Conservation (phyloP, 352 stramenopile species). For the Pythium coloratum region DNA sequence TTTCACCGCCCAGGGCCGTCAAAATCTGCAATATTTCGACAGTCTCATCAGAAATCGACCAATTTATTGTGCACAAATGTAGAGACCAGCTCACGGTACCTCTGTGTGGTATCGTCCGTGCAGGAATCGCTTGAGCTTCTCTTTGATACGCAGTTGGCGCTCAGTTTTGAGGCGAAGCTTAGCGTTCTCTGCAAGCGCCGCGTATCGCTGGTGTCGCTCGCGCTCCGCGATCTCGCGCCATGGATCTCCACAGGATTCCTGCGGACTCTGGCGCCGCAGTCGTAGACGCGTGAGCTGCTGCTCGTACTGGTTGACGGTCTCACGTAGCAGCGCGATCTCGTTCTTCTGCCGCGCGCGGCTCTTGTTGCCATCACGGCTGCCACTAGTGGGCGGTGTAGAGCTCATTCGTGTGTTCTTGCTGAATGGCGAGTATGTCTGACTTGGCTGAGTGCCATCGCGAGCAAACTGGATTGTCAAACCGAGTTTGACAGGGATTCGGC, state of each 20-base stretch:
- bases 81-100: neutral
- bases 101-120: conserved; percentile 9
- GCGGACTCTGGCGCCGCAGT: neutral
- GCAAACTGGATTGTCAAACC: no score
- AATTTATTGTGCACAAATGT: no score
- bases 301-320: conserved; percentile 28
- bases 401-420: neutral
- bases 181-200: conserved; percentile 36
- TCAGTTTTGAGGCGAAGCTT: conserved; percentile 46
- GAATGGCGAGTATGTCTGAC: neutral
- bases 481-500: no score
- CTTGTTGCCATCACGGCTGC: conserved; percentile 9
- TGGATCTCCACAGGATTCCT: neutral
- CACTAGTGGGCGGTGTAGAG: neutral
- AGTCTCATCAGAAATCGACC: neutral
- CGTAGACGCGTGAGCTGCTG: conserved; percentile 16
- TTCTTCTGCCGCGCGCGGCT: conserved; percentile 29
- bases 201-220: conserved; percentile 18
- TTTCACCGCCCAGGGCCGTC: neutral
- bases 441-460: no score
- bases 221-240: conserved; percentile 22
- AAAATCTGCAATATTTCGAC: no score
- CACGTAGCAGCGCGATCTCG: conserved; percentile 27
- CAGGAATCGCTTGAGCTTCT: conserved; percentile 18
- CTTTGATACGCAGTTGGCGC: conserved; percentile 21